Percentiles rank a stretch among this genome's conserved stretches.
Evolutionary conservation across 192 early-diverging fungal species (phyloP).

Genomic region (Kickxella alabastrina): DNA sequence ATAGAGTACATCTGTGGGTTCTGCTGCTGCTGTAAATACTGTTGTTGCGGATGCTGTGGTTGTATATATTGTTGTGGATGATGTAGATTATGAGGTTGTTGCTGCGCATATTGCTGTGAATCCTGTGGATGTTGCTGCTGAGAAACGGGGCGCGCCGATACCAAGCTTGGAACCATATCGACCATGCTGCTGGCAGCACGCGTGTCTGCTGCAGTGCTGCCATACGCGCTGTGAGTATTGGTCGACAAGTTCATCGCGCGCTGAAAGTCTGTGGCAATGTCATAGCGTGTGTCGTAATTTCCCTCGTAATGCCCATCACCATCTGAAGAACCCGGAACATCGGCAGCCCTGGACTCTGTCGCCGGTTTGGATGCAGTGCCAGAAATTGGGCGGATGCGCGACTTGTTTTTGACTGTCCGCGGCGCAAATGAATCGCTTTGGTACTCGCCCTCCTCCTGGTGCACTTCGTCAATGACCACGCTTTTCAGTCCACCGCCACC

Average conservation of each 20-base stretch:
- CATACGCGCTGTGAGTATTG: constrained; percentile 1
- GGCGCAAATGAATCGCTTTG: constrained; percentile 20
- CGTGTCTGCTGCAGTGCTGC: neutral
- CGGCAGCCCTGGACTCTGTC: neutral
- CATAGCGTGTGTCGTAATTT: constrained; percentile 17
- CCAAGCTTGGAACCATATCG: neutral
- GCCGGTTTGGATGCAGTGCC: constrained; percentile 1
- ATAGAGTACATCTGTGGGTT: constrained; percentile 1
- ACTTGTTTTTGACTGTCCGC: constrained; percentile 21
- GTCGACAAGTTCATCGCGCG: constrained; percentile 26
- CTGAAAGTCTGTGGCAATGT: constrained; percentile 32
- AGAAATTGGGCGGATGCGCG: constrained; percentile 22
- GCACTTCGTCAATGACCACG: constrained; percentile 4
- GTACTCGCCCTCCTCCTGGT: constrained; percentile 1
- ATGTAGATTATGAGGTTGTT: neutral
- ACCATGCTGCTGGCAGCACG: constrained; percentile 4
- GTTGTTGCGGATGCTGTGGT: constrained; percentile 1
- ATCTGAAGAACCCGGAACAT: neutral
- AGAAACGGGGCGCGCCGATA: neutral
- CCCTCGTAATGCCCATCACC: constrained; percentile 8
- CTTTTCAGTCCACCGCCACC: constrained; percentile 32
- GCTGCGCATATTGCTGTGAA: no score
- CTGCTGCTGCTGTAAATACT: neutral
- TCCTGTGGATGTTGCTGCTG: constrained; percentile 4
- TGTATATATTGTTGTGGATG: neutral